Evolutionary conservation across 352 stramenopile genomes (phyloP), one percentile per base, ranked within the genome.

Genomic region (Pythium myriotylum): DNA sequence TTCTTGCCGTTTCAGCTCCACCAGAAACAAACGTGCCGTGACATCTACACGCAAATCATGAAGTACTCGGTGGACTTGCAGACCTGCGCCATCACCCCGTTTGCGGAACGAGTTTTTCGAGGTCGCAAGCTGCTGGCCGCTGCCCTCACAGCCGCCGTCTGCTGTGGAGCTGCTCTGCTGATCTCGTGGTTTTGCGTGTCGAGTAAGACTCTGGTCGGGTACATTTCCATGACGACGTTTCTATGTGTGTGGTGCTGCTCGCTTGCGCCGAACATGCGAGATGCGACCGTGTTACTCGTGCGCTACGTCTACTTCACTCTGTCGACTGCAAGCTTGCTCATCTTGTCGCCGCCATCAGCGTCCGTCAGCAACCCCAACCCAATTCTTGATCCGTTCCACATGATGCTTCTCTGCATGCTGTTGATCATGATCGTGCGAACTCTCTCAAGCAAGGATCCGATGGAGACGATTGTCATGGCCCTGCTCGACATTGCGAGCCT

Each of bases 31-130:
- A 89, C 80, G 24, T 86, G 74, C 19, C 67, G 76, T 12, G 80
- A 89, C 23, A 74, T 89, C 50, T 89, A 89, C 62, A 62, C 59
- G 27, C 80, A 86, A 69, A 89, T 89, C 59, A 89, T 89, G 61
- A 73, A 66, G 23, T 89, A 88, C 57, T 80, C 76, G 20, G 77
- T 86, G 24, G 74, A 89, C 17, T 58, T 85, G 14, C 59, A 78
- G 32, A 86, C 80, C 13, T 77, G 74, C 14, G 80, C 77, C 1
- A 51, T 86, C 58, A 88, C 80, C 40, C 65, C 74, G 6, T 23
- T 84, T 1, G 76, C 80, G 0, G 77, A 88, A 49, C 74, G 72
- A 8, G 37, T 66, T 1, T 73, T 76, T 27, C 52, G 69, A 40
- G 76, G 80, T 20, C 65, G 59, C 26, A 74, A 65, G 39, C 19